A percentile compares a stretch with the other conserved stretches of the same genome.
These are phyloP conservation scores for Larix kaempferi DNA, from an alignment of 75 land plant species.

Conservation along the genomic window DNA sequence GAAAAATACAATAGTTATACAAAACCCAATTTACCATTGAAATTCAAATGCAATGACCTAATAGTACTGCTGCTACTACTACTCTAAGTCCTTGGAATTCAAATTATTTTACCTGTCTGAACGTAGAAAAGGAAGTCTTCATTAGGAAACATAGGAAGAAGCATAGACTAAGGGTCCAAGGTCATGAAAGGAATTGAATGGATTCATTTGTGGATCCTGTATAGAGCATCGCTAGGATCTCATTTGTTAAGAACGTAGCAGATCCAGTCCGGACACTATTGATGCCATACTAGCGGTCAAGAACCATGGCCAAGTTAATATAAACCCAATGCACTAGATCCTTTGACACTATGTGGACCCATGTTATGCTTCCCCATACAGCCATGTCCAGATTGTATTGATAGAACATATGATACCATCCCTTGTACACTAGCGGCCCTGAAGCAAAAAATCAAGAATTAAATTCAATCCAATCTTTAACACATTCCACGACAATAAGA, in stretches of 20 bases:
- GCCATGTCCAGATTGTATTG: no score
- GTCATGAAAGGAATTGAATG: constrained; percentile 68
- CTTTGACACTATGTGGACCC: no score
- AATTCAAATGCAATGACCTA: not conserved
- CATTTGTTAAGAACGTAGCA: constrained; percentile 66
- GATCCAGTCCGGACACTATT: constrained; percentile 88
- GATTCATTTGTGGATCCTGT: constrained; percentile 66
- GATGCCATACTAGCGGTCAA: constrained; percentile 77
- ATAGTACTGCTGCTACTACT: not conserved
- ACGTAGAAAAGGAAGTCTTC: constrained; percentile 59
- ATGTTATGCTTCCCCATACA: no score
- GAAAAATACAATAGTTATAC: no score
- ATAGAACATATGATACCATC: constrained; percentile 85
- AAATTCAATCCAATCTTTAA: no score
- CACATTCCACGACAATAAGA: no score
- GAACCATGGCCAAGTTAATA: no score
- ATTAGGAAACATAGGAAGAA: constrained; percentile 53
- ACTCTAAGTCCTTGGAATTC: not conserved
- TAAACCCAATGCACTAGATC: no score
- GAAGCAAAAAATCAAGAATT: no score
- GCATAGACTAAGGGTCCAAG: constrained; percentile 49
- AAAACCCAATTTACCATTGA: not conserved
- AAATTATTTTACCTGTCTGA: constrained; percentile 35
- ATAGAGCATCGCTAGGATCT: constrained; percentile 48
- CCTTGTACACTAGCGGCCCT: no score